Evolutionary conservation across 331 rosid genomes (phyloP).

Genomic region (Rosa hybrid): DNA sequence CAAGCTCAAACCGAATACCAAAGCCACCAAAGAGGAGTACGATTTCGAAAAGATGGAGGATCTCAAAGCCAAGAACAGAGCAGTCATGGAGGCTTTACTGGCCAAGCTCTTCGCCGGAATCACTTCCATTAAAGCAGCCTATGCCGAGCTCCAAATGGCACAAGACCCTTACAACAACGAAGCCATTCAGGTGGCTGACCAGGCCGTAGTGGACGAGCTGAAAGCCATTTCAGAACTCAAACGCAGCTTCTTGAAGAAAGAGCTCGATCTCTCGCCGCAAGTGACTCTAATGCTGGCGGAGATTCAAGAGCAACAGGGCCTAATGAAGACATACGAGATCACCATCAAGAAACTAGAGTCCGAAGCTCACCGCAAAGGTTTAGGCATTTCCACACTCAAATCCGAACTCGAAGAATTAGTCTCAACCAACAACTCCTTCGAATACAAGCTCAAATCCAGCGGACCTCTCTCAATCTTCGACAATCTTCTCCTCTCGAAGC

Average conservation of each 20-base stretch:
- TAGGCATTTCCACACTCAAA: conserved; percentile 22
- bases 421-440: conserved; percentile 44
- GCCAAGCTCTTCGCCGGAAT: conserved; percentile 90
- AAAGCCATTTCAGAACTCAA: conserved; percentile 71
- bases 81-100: conserved; percentile 75
- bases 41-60: conserved; percentile 31
- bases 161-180: conserved; percentile 79
- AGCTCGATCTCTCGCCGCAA: conserved; percentile 85
- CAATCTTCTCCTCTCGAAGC: conserved; percentile 33
- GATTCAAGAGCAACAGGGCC: conserved; percentile 90
- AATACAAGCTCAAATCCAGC: conserved; percentile 63
- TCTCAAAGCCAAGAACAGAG: conserved; percentile 49
- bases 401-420: conserved; percentile 40
- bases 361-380: conserved; percentile 44
- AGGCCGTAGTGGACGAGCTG: conserved; percentile 76
- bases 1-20: conserved; percentile 48
- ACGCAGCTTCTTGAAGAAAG: conserved; percentile 56
- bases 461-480: conserved; percentile 65
- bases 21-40: conserved; percentile 43
- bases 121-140: conserved; percentile 84
- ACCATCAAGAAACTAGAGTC: conserved; percentile 68
- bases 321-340: conserved; percentile 87
- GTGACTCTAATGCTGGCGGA: conserved; percentile 81
- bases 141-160: conserved; percentile 96
- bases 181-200: conserved; percentile 76